These are phyloP conservation scores for Arthrobotrys iridis DNA, from an alignment of 2,329 filamentous ascomycete species.

Conservation along the genomic window DNA sequence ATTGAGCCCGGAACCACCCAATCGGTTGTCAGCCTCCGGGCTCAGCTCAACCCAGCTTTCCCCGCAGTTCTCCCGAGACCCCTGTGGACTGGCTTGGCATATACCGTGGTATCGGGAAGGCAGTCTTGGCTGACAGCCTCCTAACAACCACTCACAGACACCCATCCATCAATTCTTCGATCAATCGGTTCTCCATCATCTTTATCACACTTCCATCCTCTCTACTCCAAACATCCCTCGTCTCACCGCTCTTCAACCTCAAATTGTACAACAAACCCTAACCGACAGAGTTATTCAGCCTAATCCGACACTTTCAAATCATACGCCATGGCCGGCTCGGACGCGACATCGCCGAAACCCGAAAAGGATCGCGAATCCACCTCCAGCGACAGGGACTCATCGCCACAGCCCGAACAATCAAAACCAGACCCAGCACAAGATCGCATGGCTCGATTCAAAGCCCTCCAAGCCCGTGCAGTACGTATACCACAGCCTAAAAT, in stretches of 20 bases:
- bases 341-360: slow-evolving; percentile 52
- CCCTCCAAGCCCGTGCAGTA: slow-evolving; percentile 79
- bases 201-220: neutral
- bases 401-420: slow-evolving; percentile 37
- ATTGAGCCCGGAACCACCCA: too few relatives aligned
- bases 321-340: slow-evolving; percentile 49
- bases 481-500: slow-evolving; percentile 57
- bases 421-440: slow-evolving; percentile 66
- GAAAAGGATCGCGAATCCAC: slow-evolving; percentile 41
- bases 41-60: slow-evolving; percentile 16
- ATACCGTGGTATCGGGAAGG: neutral
- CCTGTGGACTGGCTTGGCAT: too few relatives aligned
- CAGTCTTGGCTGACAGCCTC: neutral
- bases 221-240: slow-evolving; percentile 21
- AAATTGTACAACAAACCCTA: neutral
- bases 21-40: slow-evolving; percentile 15
- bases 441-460: slow-evolving; percentile 83
- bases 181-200: neutral
- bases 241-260: slow-evolving; percentile 4
- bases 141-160: neutral
- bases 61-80: slow-evolving; percentile 20
- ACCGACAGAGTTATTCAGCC: neutral
- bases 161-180: neutral
- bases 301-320: neutral
- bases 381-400: slow-evolving; percentile 36